Conservation (phyloP, 83 land plant species). For the Thuja plicata region DNA sequence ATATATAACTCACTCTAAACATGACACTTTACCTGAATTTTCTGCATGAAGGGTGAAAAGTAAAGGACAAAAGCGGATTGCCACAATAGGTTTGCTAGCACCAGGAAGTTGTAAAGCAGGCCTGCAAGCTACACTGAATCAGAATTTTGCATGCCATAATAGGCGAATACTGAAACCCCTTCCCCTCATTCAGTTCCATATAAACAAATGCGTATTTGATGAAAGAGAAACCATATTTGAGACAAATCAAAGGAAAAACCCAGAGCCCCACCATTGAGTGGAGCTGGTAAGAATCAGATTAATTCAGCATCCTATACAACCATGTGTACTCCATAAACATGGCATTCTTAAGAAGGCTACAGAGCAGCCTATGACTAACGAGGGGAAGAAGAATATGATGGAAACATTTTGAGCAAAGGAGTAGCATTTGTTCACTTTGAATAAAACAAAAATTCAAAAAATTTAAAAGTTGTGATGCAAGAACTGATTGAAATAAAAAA, state of each 20-base stretch:
- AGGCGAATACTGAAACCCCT: not conserved
- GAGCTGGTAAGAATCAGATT: not conserved
- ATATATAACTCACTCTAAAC: not conserved
- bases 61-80: conserved; percentile 87
- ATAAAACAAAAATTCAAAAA: not conserved
- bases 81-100: conserved; percentile 87
- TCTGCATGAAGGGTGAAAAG: conserved; percentile 51
- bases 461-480: not conserved
- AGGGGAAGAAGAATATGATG: not conserved
- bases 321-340: not conserved
- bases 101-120: conserved; percentile 92
- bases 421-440: not conserved
- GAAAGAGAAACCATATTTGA: not conserved
- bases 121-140: conserved; percentile 32
- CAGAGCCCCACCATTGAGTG: not conserved
- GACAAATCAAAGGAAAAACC: not conserved
- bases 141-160: not conserved
- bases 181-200: not conserved
- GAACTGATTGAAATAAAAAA: not conserved
- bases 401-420: not conserved
- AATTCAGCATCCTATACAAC: not conserved
- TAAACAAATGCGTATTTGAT: not conserved
- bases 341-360: not conserved
- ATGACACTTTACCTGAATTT: conserved; percentile 29
- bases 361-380: not conserved